A percentile compares a stretch with the other conserved stretches of the same genome.
Conservation (phyloP, 352 stramenopile genomes). For the Pythium sukuiense region DNA sequence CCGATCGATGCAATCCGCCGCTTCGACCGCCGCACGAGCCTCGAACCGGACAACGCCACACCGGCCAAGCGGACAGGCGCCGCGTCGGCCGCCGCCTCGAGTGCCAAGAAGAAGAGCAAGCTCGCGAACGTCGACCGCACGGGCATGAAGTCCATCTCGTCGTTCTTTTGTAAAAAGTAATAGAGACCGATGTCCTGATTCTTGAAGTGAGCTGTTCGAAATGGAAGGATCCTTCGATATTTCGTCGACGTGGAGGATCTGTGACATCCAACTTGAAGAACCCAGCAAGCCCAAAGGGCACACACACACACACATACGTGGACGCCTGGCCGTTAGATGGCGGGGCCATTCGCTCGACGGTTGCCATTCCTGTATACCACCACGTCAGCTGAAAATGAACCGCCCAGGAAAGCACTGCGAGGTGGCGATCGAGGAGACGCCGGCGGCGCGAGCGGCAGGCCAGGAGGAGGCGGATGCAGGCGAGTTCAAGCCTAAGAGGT, state of each 20-base stretch:
- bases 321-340: not conserved
- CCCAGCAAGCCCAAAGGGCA: not conserved
- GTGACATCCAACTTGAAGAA: conserved; percentile 9
- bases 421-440: not conserved
- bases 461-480: not conserved
- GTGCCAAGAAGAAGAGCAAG: conserved; percentile 82
- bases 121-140: conserved; percentile 69
- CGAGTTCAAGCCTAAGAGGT: not conserved
- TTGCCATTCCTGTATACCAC: not conserved
- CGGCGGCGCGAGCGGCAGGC: conserved; percentile 3
- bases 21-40: conserved; percentile 30
- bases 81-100: conserved; percentile 16
- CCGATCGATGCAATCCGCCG: conserved; percentile 28
- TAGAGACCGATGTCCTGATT: not conserved
- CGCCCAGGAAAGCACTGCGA: conserved; percentile 3
- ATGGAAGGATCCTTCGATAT: not conserved
- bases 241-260: conserved; percentile 11
- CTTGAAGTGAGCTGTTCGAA: not conserved
- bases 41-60: conserved; percentile 26
- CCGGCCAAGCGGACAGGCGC: conserved; percentile 43
- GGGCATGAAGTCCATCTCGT: conserved; percentile 85
- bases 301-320: not conserved
- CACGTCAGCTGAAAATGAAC: not conserved
- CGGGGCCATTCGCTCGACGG: too few species aligned
- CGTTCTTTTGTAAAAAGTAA: conserved; percentile 80